A percentile compares a stretch with the other conserved stretches of the same genome.
Evolutionary conservation across 2,329 filamentous ascomycete genomes (phyloP).

Genomic region (Diaporthe aspalathi): DNA sequence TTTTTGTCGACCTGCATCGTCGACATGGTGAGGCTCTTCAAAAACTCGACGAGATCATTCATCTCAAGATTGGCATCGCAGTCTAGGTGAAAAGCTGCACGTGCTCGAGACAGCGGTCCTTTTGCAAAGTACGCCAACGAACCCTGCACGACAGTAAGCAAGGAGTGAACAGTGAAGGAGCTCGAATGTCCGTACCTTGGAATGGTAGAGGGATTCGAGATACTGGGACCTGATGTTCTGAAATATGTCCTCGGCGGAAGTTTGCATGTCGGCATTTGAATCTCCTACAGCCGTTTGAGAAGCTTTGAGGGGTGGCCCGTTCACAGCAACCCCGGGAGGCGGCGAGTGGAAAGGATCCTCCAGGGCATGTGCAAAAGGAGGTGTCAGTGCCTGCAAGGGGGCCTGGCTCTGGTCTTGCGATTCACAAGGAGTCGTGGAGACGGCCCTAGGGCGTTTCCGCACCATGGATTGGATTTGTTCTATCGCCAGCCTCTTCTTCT

Average conservation of each 20-base stretch:
- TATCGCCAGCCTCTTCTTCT: slow-evolving; percentile 69
- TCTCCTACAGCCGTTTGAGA: slow-evolving; percentile 32
- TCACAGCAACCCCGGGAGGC: background rate
- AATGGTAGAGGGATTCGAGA: slow-evolving; percentile 70
- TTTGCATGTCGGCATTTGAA: slow-evolving; percentile 47
- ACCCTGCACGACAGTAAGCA: slow-evolving; percentile 59
- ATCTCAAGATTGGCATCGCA: slow-evolving; percentile 71
- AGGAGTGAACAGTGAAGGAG: background rate
- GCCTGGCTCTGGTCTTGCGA: slow-evolving; percentile 35
- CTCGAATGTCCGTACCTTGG: slow-evolving; percentile 60
- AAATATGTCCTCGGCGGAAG: slow-evolving; percentile 65
- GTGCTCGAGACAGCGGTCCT: slow-evolving; percentile 79
- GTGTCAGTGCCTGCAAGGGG: background rate
- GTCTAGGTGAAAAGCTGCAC: slow-evolving; percentile 75
- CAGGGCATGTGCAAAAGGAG: slow-evolving; percentile 15
- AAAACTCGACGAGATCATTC: slow-evolving; percentile 72
- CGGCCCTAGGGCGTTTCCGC: slow-evolving; percentile 61
- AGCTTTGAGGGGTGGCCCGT: background rate
- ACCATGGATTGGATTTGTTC: slow-evolving; percentile 73
- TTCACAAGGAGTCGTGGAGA: slow-evolving; percentile 54
- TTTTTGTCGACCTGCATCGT: slow-evolving; percentile 81
- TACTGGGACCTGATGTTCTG: slow-evolving; percentile 69
- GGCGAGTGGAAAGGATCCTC: slow-evolving; percentile 2
- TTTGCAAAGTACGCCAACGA: slow-evolving; percentile 88
- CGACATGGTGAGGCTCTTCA: slow-evolving; percentile 76